Evolutionary conservation across 495 filamentous ascomycete genomes (phyloP).

Genomic region (Lentithecium fluviatile): DNA sequence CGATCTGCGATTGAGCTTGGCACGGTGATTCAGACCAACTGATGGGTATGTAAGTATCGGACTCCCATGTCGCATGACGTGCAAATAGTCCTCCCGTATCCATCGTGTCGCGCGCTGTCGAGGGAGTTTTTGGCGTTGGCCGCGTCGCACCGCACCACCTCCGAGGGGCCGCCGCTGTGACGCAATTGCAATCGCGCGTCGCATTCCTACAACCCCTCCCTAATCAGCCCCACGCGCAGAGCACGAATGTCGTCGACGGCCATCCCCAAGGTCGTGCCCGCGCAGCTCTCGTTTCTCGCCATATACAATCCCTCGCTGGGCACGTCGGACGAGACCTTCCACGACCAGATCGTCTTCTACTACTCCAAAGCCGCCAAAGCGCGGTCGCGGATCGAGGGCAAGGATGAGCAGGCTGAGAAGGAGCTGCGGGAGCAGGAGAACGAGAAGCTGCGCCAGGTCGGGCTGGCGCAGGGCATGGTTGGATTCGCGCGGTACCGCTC

Average conservation of each 20-base stretch:
- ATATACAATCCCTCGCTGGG: conserved; percentile 95
- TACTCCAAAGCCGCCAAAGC: conserved; percentile 60
- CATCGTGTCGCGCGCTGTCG: too few species aligned
- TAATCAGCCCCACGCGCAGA: too few species aligned
- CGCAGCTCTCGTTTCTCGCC: conserved; percentile 80
- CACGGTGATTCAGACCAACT: background rate
- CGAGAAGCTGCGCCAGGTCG: conserved; percentile 84
- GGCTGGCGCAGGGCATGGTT: conserved; percentile 97
- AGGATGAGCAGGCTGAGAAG: conserved; percentile 15
- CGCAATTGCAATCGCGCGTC: conserved; percentile 3
- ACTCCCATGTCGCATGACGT: too few species aligned
- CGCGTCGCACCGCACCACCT: too few species aligned
- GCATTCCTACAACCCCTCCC: too few species aligned
- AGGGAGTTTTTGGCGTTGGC: too few species aligned
- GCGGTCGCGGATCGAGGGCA: conserved; percentile 30
- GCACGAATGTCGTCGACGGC: conserved; percentile 24
- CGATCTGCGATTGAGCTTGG: background rate
- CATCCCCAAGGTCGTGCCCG: conserved; percentile 58
- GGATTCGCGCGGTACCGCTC: conserved; percentile 70
- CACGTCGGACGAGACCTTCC: conserved; percentile 78
- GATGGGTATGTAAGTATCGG: too few species aligned
- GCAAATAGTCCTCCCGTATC: too few species aligned
- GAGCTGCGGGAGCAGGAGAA: conserved; percentile 65
- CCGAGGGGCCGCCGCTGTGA: conserved; percentile 1
- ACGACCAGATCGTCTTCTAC: conserved; percentile 91